A percentile compares a stretch with the other conserved stretches of the same genome.
Conservation (phyloP, 768 basidiomycete genomes). For the Sarcomyxa edulis region DNA sequence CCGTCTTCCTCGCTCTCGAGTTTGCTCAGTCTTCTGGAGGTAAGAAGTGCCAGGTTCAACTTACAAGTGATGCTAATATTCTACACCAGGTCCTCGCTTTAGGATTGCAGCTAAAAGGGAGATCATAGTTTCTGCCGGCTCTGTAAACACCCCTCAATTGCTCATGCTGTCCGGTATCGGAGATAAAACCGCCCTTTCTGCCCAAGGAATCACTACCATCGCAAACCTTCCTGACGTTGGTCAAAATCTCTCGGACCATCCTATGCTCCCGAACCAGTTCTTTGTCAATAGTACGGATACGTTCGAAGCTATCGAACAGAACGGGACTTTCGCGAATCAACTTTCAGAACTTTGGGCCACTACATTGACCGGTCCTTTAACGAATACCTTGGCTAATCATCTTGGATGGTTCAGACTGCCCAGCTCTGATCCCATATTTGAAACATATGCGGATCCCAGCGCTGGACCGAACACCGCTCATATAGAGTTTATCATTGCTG, state of each 20-base stretch:
- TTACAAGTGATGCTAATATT: no score
- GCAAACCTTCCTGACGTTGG: conserved; percentile 17
- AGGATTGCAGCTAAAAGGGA: conserved; percentile 15
- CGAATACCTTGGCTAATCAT: conserved; percentile 8
- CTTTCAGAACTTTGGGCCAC: conserved; percentile 13
- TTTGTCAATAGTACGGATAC: conserved; percentile 11
- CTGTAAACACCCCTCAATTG: conserved; percentile 21
- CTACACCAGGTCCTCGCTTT: no score
- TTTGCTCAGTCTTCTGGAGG: conserved; percentile 9
- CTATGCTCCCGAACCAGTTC: conserved; percentile 2
- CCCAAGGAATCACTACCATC: conserved; percentile 9
- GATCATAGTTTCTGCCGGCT: conserved; percentile 24
- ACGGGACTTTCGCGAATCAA: conserved; percentile 8
- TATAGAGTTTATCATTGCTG: conserved; percentile 26
- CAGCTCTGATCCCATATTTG: conserved; percentile 20
- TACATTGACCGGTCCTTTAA: conserved; percentile 15
- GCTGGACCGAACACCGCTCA: conserved; percentile 30
- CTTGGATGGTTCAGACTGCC: conserved; percentile 19
- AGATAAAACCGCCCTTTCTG: conserved; percentile 1
- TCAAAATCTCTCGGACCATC: conserved; percentile 22
- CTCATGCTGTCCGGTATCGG: conserved; percentile 24
- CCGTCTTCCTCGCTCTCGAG: conserved; percentile 15
- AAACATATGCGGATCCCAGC: conserved; percentile 25
- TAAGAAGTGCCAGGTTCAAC: no score
- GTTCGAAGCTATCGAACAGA: conserved; percentile 8